These are phyloP conservation scores for Geotrichum candidum DNA, from an alignment of 1,139 yeast species.

Conservation along the genomic window DNA sequence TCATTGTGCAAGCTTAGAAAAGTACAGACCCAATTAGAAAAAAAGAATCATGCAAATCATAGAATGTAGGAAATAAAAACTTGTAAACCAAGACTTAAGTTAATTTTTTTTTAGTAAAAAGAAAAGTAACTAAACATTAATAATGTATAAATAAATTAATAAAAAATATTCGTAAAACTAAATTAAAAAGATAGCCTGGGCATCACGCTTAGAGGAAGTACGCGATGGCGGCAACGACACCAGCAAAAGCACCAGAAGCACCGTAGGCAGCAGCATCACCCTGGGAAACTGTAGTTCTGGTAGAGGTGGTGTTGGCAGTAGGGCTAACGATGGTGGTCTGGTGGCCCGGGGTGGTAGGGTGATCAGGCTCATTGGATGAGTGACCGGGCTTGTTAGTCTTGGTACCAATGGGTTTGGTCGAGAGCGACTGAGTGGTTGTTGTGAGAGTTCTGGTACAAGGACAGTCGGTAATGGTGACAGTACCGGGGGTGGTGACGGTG, in stretches of 20 bases:
- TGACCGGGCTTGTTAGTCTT: background rate
- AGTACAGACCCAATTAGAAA: no score
- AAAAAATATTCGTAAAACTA: background rate
- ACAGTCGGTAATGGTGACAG: conserved; percentile 1
- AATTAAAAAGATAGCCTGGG: background rate
- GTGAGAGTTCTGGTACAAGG: background rate
- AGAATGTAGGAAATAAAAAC: background rate
- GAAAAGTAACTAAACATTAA: background rate
- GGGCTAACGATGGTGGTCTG: conserved; percentile 3
- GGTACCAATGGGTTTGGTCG: background rate
- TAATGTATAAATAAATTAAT: background rate
- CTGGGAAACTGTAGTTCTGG: background rate
- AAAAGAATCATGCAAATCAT: no score
- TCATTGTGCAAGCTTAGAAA: no score
- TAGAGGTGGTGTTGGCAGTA: background rate
- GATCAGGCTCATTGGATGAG: background rate
- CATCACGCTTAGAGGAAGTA: conserved; percentile 23
- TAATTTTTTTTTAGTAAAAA: background rate
- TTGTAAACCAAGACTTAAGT: background rate
- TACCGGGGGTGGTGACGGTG: background rate
- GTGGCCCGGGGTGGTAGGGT: no score
- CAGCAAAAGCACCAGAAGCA: conserved; percentile 34
- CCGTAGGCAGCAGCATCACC: conserved; percentile 29
- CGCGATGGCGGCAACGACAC: conserved; percentile 36
- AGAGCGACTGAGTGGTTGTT: background rate